These are phyloP conservation scores for Candida mesenterica DNA, from an alignment of 1,139 yeast genomes.

Conservation along the genomic window DNA sequence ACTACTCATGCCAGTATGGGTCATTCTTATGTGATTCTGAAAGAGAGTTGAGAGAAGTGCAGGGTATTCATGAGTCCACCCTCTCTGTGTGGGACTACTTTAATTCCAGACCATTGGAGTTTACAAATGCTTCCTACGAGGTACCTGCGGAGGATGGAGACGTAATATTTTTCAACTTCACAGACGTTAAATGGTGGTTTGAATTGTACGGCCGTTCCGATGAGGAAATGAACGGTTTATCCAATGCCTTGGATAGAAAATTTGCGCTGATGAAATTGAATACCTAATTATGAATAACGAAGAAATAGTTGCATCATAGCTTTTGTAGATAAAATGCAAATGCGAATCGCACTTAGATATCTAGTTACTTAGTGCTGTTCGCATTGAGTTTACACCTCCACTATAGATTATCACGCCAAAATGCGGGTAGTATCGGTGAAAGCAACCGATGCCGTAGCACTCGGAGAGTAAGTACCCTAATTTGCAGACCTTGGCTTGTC, in stretches of 20 bases:
- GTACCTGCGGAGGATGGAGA: conserved; percentile 33
- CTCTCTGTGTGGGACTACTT: conserved; percentile 94
- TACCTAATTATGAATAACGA: neutral
- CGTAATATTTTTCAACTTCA: conserved; percentile 65
- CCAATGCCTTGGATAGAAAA: conserved; percentile 43
- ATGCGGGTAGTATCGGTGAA: no score
- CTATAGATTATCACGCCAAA: no score
- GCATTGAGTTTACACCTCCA: no score
- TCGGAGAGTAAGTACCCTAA: no score
- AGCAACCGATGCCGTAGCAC: no score
- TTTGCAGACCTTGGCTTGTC: no score
- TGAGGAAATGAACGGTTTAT: conserved; percentile 73
- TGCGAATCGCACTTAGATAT: no score
- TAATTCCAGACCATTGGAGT: conserved; percentile 70
- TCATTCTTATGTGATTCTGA: conserved; percentile 80
- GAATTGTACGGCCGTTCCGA: conserved; percentile 76
- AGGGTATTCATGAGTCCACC: conserved; percentile 47
- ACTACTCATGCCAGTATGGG: conserved; percentile 94
- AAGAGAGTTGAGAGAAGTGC: conserved; percentile 43
- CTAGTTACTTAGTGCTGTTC: no score
- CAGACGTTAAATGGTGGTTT: conserved; percentile 82
- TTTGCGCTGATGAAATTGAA: conserved; percentile 38
- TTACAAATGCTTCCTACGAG: conserved; percentile 51
- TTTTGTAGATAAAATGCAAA: no score
- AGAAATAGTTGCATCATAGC: no score